phyloP scores from a whole-genome alignment of 2,329 filamentous ascomycete species.

The Hymenoscyphus salicellus region DNA sequence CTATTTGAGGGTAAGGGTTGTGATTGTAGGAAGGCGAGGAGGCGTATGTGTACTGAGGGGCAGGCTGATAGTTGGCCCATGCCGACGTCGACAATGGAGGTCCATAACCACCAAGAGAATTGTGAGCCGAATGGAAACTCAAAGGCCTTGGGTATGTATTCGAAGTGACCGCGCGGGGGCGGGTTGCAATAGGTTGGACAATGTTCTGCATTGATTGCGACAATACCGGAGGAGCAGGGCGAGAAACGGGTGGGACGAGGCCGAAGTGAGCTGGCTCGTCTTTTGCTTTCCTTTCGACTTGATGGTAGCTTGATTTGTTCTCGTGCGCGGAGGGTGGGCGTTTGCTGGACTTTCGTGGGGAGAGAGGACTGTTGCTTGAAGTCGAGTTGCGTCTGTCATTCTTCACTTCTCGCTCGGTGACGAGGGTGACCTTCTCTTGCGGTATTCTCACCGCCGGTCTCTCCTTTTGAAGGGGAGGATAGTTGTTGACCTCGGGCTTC shows the following conservation, averaged over 20 bases:
- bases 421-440: constrained; percentile 16
- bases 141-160: constrained; percentile 27
- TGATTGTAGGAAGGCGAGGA: constrained; percentile 22
- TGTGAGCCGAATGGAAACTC: constrained; percentile 25
- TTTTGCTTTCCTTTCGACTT: constrained; percentile 3
- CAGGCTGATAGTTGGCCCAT: constrained; percentile 20
- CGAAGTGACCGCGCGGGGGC: constrained; percentile 27
- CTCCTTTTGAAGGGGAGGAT: constrained; percentile 12
- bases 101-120: constrained; percentile 13
- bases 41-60: constrained; percentile 12
- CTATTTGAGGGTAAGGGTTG: constrained; percentile 18
- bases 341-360: constrained; percentile 22
- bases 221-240: constrained; percentile 11
- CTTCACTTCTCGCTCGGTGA: constrained; percentile 22
- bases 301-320: constrained; percentile 11
- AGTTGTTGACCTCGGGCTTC: constrained; percentile 15
- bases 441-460: constrained; percentile 6
- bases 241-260: constrained; percentile 10
- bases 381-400: constrained; percentile 29
- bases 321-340: constrained; percentile 26
- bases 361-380: constrained; percentile 22
- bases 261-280: constrained; percentile 31
- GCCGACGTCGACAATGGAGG: constrained; percentile 31
- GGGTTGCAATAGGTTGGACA: constrained; percentile 20
- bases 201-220: constrained; percentile 24